Evolutionary conservation across 345 rosid genomes (phyloP), one percentile per base, ranked within the genome.

Genomic region (Eucalyptus cloeziana): DNA sequence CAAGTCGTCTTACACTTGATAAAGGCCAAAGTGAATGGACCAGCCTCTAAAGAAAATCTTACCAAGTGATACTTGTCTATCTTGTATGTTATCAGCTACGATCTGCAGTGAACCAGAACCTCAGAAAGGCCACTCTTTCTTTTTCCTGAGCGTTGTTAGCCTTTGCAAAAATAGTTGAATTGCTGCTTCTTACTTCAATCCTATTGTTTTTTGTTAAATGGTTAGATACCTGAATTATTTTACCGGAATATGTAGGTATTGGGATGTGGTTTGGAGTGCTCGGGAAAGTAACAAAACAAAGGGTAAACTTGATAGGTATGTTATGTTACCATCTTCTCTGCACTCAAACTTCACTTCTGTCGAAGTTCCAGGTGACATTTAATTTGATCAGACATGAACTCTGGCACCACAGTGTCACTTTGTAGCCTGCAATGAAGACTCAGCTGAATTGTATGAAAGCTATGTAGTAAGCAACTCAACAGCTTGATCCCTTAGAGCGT

Each of bases 251-350:
- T 86, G 86, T 22, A 89, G 93, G 88, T 83, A 90, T 67, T 90
- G 89, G 88, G 90, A 88, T 60, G 86, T 90, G 47, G 91, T 90
- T 14, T 90, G 91, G 91, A 90, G 86, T 51, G 49, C 27, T 10
- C 30, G 31, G 7, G 56, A 88, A 49, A 24, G 22, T 22, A 56
- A 22, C 25, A 79, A 86, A 49, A 92, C 92, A 30, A 94, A 93
- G 86, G 97, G 96, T 30, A 90, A 45, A 15, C 91, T 93, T 30
- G 96, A 95, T 51, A 91, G 94, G 97, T 94, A 90, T 16, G 86
- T 43, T 49, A 87, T n/a, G 44, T 49, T 24, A 13, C 62, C 31
- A 44, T 43, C 80, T 7, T 43, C 45, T 40, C 12, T 30, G 83
- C 30, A 37, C 83, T 71, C 81, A 5, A 37, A 6, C 83, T 76